These are phyloP conservation scores for Pythium dissotocum DNA, from an alignment of 352 stramenopile genomes.

Conservation along the genomic window DNA sequence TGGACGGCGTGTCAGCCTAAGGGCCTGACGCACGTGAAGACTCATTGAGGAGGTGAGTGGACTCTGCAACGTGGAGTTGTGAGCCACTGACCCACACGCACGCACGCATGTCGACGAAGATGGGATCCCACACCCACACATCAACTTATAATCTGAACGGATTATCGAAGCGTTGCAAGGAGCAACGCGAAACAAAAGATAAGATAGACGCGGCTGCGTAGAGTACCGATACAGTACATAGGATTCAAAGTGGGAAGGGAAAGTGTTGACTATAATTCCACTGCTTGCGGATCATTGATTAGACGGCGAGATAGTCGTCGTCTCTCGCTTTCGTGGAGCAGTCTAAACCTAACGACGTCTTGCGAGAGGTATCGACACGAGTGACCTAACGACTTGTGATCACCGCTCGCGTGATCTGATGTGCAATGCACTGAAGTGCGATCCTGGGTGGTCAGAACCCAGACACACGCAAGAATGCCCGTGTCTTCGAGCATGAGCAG, in stretches of 20 bases:
- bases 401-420: neutral
- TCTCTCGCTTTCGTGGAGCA: neutral
- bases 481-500: no score
- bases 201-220: neutral
- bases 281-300: neutral
- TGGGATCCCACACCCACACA: neutral
- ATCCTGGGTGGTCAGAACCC: neutral
- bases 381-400: neutral
- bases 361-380: neutral
- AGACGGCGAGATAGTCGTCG: no score
- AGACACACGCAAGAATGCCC: neutral
- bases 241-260: neutral
- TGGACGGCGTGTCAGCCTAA: neutral
- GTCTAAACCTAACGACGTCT: neutral
- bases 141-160: neutral
- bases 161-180: neutral
- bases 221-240: neutral
- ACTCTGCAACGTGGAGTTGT: neutral
- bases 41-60: neutral
- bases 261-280: neutral
- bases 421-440: neutral
- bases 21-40: neutral
- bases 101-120: slow-evolving; percentile 1
- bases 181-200: neutral
- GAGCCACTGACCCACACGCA: neutral